Evolutionary conservation across 768 basidiomycete genomes (phyloP), one percentile per base, ranked within the genome.

Genomic region (Naematelia encephala): DNA sequence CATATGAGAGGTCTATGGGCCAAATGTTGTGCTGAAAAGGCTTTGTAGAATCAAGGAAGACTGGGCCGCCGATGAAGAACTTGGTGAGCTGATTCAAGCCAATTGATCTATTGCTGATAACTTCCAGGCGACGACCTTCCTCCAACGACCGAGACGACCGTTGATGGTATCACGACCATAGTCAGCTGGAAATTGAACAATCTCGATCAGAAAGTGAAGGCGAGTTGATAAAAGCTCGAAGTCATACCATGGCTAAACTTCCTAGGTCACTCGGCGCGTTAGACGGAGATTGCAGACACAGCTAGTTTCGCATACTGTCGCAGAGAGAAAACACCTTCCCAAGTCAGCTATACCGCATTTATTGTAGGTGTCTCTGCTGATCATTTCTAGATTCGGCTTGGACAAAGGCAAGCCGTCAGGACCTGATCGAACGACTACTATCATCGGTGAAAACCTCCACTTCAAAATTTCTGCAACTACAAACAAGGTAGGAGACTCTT

Each of bases 191-290:
- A 81, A 25, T 77, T 88, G 53, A 92, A 97, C 67, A 94, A 98
- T 29, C 87, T 93, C 26, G 94, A 91, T 5, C 91, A 92, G 80
- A 91, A 89, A 75, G 85, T 98, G 75, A 99, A 98, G 82, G 92
- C 89, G 64, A 42, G 81, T 64, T 44, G 5, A 8, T 10, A 16
- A 8, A 16, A 39, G 34, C 34, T 39, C 8, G 34, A 39, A 16
- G 16, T 39, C 16, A 39, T 8, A 39, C 8, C 39, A 28, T 45
- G 21, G 12, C 46, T 54, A 28, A 34, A 16, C 52, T 22, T 34
- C 39, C 12, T 63, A 93, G 91, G 86, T 91, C 58, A 96, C 89
- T 16, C 85, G 90, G 60, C 86, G 85, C 67, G 91, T 87, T 73
- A 88, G 87, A 78, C 85, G 92, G 26, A 87, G 86, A 1, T 82